Evolutionary conservation across 75 land plant genomes (phyloP).

Genomic region (Gnetum montanum): DNA sequence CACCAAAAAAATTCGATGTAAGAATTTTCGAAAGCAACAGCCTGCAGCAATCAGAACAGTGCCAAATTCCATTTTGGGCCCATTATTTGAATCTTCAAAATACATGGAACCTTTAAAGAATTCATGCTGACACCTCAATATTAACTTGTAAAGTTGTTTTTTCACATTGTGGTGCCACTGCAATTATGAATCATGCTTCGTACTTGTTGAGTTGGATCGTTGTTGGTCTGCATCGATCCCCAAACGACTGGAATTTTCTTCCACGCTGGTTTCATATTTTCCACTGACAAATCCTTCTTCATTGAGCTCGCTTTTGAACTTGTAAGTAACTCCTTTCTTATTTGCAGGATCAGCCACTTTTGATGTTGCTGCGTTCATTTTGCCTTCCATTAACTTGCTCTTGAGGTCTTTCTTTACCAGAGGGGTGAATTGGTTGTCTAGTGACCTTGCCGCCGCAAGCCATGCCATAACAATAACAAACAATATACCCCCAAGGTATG

Average conservation of each 20-base stretch:
- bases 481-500: conserved; percentile 12
- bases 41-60: no score
- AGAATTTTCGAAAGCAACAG: no score
- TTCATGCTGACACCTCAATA: no score
- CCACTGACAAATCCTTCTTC: conserved; percentile 15
- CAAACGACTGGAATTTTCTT: not conserved
- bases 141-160: no score
- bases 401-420: conserved; percentile 44
- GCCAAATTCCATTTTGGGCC: no score
- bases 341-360: not conserved
- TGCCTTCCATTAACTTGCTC: conserved; percentile 24
- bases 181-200: no score
- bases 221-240: no score
- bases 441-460: conserved; percentile 43
- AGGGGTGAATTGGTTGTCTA: conserved; percentile 46
- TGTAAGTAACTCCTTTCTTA: conserved; percentile 13
- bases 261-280: conserved; percentile 13
- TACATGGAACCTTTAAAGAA: no score
- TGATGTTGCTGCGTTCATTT: conserved; percentile 4
- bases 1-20: no score
- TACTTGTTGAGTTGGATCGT: no score
- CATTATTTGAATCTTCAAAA: no score
- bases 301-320: conserved; percentile 13
- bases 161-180: no score
- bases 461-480: conserved; percentile 40